phyloP scores from a whole-genome alignment of 495 filamentous ascomycete genomes.

The Tuber brumale region DNA sequence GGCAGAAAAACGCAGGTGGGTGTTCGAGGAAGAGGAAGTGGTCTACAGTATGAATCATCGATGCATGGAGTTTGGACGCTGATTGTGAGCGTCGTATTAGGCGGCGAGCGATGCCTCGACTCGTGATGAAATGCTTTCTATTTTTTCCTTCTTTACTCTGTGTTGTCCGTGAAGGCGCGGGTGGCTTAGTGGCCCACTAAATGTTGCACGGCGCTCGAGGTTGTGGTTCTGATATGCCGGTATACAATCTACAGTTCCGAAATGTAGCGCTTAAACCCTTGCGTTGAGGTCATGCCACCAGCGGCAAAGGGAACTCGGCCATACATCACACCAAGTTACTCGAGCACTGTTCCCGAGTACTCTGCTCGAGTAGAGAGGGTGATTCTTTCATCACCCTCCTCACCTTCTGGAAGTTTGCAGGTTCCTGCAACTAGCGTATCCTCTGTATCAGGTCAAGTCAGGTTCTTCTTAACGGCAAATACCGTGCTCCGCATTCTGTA shows the following conservation, averaged over 20 bases:
- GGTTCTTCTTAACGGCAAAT: not conserved
- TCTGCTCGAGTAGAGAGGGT: not conserved
- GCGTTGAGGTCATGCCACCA: not conserved
- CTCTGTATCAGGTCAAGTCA: not conserved
- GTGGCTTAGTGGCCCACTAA: not conserved
- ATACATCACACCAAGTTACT: not conserved
- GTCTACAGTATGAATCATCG: not conserved
- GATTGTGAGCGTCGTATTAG: not conserved
- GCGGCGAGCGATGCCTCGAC: not conserved
- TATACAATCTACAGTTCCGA: not conserved
- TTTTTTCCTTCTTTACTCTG: not conserved
- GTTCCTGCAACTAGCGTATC: not conserved
- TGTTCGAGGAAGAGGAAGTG: not conserved
- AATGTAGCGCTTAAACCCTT: not conserved
- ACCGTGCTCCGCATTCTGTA: not conserved
- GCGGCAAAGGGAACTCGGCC: not conserved
- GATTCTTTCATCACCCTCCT: not conserved
- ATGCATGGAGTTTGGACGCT: not conserved
- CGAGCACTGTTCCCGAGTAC: no score
- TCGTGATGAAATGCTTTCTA: not conserved
- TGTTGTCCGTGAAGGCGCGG: not conserved
- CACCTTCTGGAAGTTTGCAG: not conserved
- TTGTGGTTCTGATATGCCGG: not conserved
- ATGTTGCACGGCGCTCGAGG: not conserved
- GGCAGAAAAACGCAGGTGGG: slow-evolving; percentile 3